phyloP scores from a whole-genome alignment of 208 protist species.

The Trypanosoma conorhini region DNA sequence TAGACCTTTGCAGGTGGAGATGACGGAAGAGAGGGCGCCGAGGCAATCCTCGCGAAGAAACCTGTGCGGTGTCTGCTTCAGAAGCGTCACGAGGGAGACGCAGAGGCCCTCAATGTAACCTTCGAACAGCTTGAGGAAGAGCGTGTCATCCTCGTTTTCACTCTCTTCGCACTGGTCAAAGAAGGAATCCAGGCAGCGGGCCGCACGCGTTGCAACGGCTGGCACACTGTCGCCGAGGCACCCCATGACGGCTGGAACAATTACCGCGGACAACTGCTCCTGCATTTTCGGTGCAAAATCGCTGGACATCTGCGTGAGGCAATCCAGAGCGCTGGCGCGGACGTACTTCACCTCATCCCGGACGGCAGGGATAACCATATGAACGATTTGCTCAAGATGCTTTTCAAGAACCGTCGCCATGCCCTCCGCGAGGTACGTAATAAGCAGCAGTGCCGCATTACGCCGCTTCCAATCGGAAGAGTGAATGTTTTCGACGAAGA shows the following conservation, averaged over 20 bases:
- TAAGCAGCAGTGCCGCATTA: slow-evolving; percentile 72
- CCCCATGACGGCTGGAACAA: slow-evolving; percentile 56
- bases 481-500: slow-evolving; percentile 76
- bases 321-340: slow-evolving; percentile 66
- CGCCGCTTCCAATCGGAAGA: slow-evolving; percentile 70
- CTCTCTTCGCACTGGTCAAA: slow-evolving; percentile 60
- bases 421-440: slow-evolving; percentile 74
- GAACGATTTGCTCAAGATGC: slow-evolving; percentile 54
- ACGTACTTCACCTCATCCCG: slow-evolving; percentile 82
- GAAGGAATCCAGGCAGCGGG: slow-evolving; percentile 69
- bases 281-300: slow-evolving; percentile 71
- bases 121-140: slow-evolving; percentile 34
- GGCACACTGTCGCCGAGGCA: slow-evolving; percentile 68
- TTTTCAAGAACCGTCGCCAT: slow-evolving; percentile 63
- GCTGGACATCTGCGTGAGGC: slow-evolving; percentile 67
- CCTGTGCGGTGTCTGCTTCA: slow-evolving; percentile 44
- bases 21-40: slow-evolving; percentile 72
- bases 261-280: slow-evolving; percentile 41
- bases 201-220: slow-evolving; percentile 65
- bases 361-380: slow-evolving; percentile 46
- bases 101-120: slow-evolving; percentile 69
- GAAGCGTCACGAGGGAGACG: slow-evolving; percentile 50
- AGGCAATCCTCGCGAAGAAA: slow-evolving; percentile 73
- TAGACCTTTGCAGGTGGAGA: slow-evolving; percentile 51
- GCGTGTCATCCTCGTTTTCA: slow-evolving; percentile 55